These are phyloP conservation scores for Xerocomus nothofagi DNA, from an alignment of 1,284 basidiomycete species.

Conservation along the genomic window DNA sequence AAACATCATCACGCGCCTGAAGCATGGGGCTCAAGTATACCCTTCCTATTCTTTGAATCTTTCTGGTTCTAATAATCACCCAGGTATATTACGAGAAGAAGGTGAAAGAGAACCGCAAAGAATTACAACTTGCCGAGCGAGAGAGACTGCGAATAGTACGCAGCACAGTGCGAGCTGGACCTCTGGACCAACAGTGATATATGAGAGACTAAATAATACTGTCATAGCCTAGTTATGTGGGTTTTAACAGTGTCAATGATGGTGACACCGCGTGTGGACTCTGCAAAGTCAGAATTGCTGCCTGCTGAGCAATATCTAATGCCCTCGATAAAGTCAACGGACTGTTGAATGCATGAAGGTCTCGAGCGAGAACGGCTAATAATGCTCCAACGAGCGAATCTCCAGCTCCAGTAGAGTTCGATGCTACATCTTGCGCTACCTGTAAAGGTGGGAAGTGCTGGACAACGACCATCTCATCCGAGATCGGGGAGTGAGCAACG, in stretches of 20 bases:
- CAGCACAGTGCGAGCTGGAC: slow-evolving; percentile 61
- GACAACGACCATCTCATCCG: slow-evolving; percentile 53
- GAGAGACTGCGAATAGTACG: slow-evolving; percentile 50
- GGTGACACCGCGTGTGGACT: slow-evolving; percentile 68
- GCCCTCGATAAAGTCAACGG: slow-evolving; percentile 43
- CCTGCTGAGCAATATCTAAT: slow-evolving; percentile 58
- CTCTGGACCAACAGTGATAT: slow-evolving; percentile 33
- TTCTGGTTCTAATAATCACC: slow-evolving; percentile 2
- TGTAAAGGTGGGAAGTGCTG: slow-evolving; percentile 68
- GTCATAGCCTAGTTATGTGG: slow-evolving; percentile 1
- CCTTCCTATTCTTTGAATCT: background rate
- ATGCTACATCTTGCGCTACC: slow-evolving; percentile 43
- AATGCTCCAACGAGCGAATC: slow-evolving; percentile 85
- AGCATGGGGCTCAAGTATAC: slow-evolving; percentile 71
- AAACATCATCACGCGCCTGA: slow-evolving; percentile 73
- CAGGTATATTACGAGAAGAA: slow-evolving; percentile 62
- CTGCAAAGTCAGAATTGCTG: slow-evolving; percentile 63
- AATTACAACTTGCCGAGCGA: slow-evolving; percentile 39
- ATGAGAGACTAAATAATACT: slow-evolving; percentile 1
- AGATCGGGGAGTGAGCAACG: slow-evolving; percentile 49
- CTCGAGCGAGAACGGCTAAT: slow-evolving; percentile 52
- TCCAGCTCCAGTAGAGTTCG: slow-evolving; percentile 89
- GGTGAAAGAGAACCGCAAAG: slow-evolving; percentile 42
- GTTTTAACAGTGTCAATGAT: slow-evolving; percentile 41
- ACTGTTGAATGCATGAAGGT: slow-evolving; percentile 46